Percentiles rank a stretch among this genome's conserved stretches.
These are phyloP conservation scores for Bipolaris sorokiniana DNA, from an alignment of 2,329 filamentous ascomycete species.

Conservation along the genomic window DNA sequence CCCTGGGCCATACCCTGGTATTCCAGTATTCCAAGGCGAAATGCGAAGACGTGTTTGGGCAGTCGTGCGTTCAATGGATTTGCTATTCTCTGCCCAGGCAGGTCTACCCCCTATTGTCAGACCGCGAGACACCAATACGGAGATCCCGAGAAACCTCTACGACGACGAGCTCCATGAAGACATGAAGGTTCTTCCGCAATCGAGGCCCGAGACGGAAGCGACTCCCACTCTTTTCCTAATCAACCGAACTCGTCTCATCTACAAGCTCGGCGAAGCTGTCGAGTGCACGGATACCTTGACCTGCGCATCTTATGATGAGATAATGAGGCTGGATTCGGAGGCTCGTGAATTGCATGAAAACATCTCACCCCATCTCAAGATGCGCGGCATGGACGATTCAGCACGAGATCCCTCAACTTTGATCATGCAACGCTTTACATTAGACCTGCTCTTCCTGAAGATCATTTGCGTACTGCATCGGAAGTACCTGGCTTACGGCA, in stretches of 20 bases:
- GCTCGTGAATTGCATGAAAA: slow-evolving; percentile 65
- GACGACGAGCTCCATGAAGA: slow-evolving; percentile 79
- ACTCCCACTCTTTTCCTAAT: slow-evolving; percentile 83
- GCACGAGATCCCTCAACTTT: slow-evolving; percentile 71
- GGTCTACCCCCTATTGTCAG: slow-evolving; percentile 70
- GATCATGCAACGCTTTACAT: slow-evolving; percentile 81
- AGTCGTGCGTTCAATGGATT: slow-evolving; percentile 73
- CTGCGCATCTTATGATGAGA: slow-evolving; percentile 67
- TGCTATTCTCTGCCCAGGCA: slow-evolving; percentile 77
- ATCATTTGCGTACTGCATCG: slow-evolving; percentile 87
- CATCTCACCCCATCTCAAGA: slow-evolving; percentile 78
- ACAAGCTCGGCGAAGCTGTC: slow-evolving; percentile 73
- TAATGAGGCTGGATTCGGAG: slow-evolving; percentile 65
- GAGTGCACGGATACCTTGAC: slow-evolving; percentile 67
- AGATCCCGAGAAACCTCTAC: slow-evolving; percentile 77
- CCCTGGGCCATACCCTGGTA: slow-evolving; percentile 72
- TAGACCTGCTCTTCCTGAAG: slow-evolving; percentile 87
- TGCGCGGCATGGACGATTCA: slow-evolving; percentile 75
- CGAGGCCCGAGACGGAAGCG: slow-evolving; percentile 70
- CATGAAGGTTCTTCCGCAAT: slow-evolving; percentile 70
- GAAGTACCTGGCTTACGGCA: slow-evolving; percentile 78
- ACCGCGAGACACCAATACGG: slow-evolving; percentile 75
- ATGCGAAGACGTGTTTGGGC: slow-evolving; percentile 70
- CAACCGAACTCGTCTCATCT: slow-evolving; percentile 70
- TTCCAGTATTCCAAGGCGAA: slow-evolving; percentile 78